Evolutionary conservation across 176 grass and related monocot genomes (phyloP), one percentile per base, ranked within the genome.

Genomic region (Microstegium vimineum): DNA sequence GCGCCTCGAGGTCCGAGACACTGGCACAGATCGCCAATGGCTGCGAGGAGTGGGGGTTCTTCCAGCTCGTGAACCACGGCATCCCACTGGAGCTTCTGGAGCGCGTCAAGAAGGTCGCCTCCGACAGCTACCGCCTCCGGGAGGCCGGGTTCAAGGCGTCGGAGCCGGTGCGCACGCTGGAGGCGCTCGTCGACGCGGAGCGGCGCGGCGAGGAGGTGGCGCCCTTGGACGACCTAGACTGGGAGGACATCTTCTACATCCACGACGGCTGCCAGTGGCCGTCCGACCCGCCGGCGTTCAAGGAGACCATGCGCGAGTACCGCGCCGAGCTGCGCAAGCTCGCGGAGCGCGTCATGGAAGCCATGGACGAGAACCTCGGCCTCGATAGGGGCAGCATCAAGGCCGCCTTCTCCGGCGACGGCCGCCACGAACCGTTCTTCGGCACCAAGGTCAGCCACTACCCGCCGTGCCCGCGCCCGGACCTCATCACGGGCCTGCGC

Each of bases 381-480:
- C 71, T 94, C 0, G 83, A 1, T 25, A 74, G 70, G 66, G 92
- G 89, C 3, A 17, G 4, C 70, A 82, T 94, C 47, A 82, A 84
- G 62, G 26, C 13, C 1, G 71, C 86, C 57, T 94, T 94, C 86
- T 84, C 89, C 33, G 30, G 10, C 12, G 69, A 59, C 35, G 89
- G 86, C 2, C 12, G 23, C 1, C 76, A 85, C 46, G 72, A 41
- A 3, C 83, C 92, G 0, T 84, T 86, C 76, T 94, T 94, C 35
- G 89, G 86, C 75, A 94, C 92, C 80, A 94, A 94, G 80, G 88
- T 94, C 15, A 91, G 86, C 86, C 92, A 94, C 83, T 94, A 94
- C 89, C 92, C 86, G n/a, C 86, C 92, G 71, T 94, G 92, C 89
- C 89, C 84, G 14, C 92, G 86, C 1, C 83, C 76, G 20, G 92